Base-by-base conservation (phyloP, 352 stramenopile species). In the Phytophthora lateralis region DNA sequence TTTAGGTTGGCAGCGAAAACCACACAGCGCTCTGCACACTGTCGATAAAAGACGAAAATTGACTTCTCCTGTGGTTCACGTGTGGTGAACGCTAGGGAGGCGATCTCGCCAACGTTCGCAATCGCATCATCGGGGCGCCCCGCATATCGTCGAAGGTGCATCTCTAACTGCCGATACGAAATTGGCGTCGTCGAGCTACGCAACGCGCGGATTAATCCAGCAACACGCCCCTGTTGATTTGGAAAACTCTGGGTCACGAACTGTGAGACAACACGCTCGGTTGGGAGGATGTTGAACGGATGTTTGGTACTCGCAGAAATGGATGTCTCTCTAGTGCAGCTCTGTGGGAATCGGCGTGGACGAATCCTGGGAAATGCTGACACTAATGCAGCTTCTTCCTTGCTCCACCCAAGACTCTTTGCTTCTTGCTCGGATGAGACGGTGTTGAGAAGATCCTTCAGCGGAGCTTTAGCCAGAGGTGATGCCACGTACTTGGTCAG, bases 141-240 rank as follows among this genome's bases (percentile, higher is more conserved):
- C 1, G 73, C 82, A 58, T 88, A 93, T 20, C 75, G 63, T 15
- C 82, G 83, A 46, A 93, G 54, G 46, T 93, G 80, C 78, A 84
- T 83, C 29, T 95, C 80, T 27, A 95, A 57, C 54, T 92, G 82
- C 2, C 82, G 80, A 58, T 81, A 89, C 37, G 85, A 84, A 27
- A 95, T 79, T 1, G 80, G 78, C 11, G 82, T 89, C 2, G 53
- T 69, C 17, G 84, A 89, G n/a, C 60, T 55, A 18, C 52, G 52
- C 14, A 93, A 56, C 1, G 76, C 82, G 15, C 71, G 66, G 6
- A 90, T 70, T 34, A 95, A 63, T 1, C 69, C 74, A 17, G 74
- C 55, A 11, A 88, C 75, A 9, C 82, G 73, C 2, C 83, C 82
- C 41, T 93, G 85, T 11, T 95, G 85, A 52, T 90, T 91, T 0